Base-by-base conservation (phyloP, 2,329 filamentous ascomycete species). In the Trichoderma sp. region DNA sequence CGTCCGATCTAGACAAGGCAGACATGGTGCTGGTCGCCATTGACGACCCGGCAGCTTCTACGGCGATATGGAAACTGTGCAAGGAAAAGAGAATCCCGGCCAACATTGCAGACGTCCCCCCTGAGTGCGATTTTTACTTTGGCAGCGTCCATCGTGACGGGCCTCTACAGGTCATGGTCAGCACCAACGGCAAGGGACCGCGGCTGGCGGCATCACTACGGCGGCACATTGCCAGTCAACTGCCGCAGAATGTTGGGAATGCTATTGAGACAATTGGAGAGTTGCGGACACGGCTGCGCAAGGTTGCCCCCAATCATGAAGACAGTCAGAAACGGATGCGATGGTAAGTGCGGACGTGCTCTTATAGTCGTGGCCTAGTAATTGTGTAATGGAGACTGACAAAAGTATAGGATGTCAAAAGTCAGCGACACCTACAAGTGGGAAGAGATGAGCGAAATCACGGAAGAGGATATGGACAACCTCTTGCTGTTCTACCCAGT, bases 121-220 rank as follows among this genome's bases (percentile, higher is more conserved):
- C 94, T 0, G 96, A 99, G 81, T 99, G 96, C 82, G 96, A 99
- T 79, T 99, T 99, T 80, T 99, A 98, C 86, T 99, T 99, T 83
- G 96, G 96, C 74, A 96, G 93, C 80, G 91, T 98, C 51, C 93
- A 99, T 83, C 91, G 96, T 65, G 96, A 99, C 80, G 96, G 96
- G 0, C 96, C 96, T 6, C 83, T 99, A 73, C 96, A 99, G 84
- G 92, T 99, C 78, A 99, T 99, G 96, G 95, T 99, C 76, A 97
- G 93, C 84, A 99, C 96, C 43, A 99, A 98, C 80, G 96, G 96
- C 67, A 98, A 97, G 80, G 96, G 96, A 0, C 96, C 96, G 0
- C 91, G 95, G 79, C 84, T 99, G 74, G 96, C 96, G 11, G 95
- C 93, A 76, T 91, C 95, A 62, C 92, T 99, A 65, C 86, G 95